Percentiles rank a stretch among this genome's conserved stretches.
These are phyloP conservation scores for Hypomontagnella submonticulosa DNA, from an alignment of 495 filamentous ascomycete species.

Conservation along the genomic window DNA sequence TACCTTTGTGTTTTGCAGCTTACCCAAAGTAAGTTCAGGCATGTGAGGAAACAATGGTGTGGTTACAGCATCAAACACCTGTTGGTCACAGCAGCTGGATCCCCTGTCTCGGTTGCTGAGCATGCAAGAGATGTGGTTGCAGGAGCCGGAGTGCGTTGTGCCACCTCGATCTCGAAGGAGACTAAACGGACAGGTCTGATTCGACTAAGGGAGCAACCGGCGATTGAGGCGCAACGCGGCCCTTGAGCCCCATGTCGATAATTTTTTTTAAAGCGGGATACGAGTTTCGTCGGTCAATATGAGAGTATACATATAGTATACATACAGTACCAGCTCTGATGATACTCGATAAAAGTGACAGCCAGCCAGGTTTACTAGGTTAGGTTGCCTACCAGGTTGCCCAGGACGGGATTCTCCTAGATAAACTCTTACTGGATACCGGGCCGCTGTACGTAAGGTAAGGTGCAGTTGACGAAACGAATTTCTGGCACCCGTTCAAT, in stretches of 20 bases:
- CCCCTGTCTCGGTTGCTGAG: slow-evolving; percentile 41
- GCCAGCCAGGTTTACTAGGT: too few species aligned
- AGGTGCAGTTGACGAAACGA: slow-evolving; percentile 33
- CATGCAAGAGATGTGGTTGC: slow-evolving; percentile 46
- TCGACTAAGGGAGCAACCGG: slow-evolving; percentile 27
- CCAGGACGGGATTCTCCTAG: slow-evolving; percentile 9
- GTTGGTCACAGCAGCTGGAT: slow-evolving; percentile 42
- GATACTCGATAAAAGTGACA: not conserved
- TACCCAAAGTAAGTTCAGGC: slow-evolving; percentile 14
- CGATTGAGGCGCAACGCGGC: slow-evolving; percentile 40
- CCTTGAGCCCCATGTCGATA: slow-evolving; percentile 43
- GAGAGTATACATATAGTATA: slow-evolving; percentile 5
- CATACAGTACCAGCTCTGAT: slow-evolving; percentile 15
- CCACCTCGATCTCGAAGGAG: slow-evolving; percentile 45
- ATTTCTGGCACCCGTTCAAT: slow-evolving; percentile 33
- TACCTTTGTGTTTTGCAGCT: slow-evolving; percentile 8
- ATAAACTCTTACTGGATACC: slow-evolving; percentile 28
- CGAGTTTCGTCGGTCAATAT: slow-evolving; percentile 19
- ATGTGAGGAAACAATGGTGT: slow-evolving; percentile 39
- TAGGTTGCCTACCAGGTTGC: not conserved
- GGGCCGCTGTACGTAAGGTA: slow-evolving; percentile 16
- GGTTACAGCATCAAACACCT: slow-evolving; percentile 43
- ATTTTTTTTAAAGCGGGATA: slow-evolving; percentile 19
- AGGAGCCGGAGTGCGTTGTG: slow-evolving; percentile 43
- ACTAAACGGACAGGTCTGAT: slow-evolving; percentile 33